Conservation (phyloP, 768 basidiomycete genomes). For the Trametes villosa region DNA sequence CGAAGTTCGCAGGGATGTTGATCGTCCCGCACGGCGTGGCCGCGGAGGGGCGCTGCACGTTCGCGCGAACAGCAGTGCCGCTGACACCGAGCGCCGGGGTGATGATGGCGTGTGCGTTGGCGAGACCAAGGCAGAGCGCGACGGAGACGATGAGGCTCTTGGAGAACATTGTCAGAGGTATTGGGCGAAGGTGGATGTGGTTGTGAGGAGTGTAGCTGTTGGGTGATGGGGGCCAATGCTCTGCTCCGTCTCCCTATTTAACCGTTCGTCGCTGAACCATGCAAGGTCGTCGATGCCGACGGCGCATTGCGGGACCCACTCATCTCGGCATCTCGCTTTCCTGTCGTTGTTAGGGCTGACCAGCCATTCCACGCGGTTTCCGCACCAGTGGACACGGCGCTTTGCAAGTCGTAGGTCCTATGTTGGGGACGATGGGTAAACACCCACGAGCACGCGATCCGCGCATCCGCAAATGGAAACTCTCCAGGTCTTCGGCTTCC, state of each 20-base stretch:
- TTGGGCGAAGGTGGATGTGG: neutral
- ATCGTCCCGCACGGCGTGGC: constrained; percentile 46
- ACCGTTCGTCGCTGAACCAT: neutral
- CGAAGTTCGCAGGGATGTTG: constrained; percentile 44
- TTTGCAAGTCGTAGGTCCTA: neutral
- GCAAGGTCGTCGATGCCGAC: neutral
- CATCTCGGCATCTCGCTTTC: neutral
- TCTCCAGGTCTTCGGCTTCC: neutral
- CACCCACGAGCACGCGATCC: neutral
- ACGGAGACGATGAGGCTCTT: constrained; percentile 31
- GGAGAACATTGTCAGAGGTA: constrained; percentile 19
- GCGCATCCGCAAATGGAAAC: neutral
- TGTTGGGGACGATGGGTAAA: neutral
- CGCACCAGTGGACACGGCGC: no score
- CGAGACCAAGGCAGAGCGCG: constrained; percentile 38
- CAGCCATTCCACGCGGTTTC: no score
- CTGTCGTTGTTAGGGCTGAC: neutral
- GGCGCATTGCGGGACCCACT: neutral
- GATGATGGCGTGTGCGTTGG: constrained; percentile 47
- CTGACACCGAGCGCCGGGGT: constrained; percentile 44
- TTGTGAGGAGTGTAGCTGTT: neutral
- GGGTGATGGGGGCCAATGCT: neutral
- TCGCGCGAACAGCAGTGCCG: constrained; percentile 27
- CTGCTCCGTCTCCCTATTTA: neutral
- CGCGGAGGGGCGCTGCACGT: constrained; percentile 35